Conservation (phyloP, 1,139 yeast genomes). For the Zygosaccharomyces pseudobailii region DNA sequence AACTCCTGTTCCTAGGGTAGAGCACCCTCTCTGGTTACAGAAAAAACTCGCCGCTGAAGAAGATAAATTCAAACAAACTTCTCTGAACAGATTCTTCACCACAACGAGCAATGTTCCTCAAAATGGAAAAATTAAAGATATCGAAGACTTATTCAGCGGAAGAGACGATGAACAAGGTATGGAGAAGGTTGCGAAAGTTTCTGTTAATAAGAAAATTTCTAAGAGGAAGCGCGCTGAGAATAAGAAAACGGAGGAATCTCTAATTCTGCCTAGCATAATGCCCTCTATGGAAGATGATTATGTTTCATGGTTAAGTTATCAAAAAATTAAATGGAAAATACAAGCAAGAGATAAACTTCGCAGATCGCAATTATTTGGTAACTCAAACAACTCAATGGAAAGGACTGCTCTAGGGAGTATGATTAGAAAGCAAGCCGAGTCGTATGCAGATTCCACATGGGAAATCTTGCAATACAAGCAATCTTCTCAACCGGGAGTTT, state of each 20-base stretch:
- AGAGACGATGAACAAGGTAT: constrained; percentile 25
- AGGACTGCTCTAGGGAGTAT: constrained; percentile 58
- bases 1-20: constrained; percentile 92
- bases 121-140: constrained; percentile 50
- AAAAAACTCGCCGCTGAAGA: constrained; percentile 54
- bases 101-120: constrained; percentile 34
- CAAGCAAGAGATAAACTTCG: constrained; percentile 69
- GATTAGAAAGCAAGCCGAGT: constrained; percentile 73
- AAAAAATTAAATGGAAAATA: constrained; percentile 79
- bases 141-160: constrained; percentile 66
- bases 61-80: constrained; percentile 69
- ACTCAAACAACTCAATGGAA: constrained; percentile 44
- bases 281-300: constrained; percentile 77
- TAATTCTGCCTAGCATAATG: constrained; percentile 50
- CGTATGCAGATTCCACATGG: constrained; percentile 75
- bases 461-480: constrained; percentile 69
- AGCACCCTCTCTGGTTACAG: constrained; percentile 91
- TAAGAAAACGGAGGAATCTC: constrained; percentile 42
- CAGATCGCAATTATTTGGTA: constrained; percentile 76
- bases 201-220: constrained; percentile 39
- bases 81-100: constrained; percentile 54
- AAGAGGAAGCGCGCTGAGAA: constrained; percentile 34
- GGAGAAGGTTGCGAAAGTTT: constrained; percentile 47
- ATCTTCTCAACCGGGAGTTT: constrained; percentile 62
- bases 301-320: constrained; percentile 67